Evolutionary conservation across 306 rosid genomes (phyloP), one percentile per base, ranked within the genome.

Genomic region (Sindora glabra): DNA sequence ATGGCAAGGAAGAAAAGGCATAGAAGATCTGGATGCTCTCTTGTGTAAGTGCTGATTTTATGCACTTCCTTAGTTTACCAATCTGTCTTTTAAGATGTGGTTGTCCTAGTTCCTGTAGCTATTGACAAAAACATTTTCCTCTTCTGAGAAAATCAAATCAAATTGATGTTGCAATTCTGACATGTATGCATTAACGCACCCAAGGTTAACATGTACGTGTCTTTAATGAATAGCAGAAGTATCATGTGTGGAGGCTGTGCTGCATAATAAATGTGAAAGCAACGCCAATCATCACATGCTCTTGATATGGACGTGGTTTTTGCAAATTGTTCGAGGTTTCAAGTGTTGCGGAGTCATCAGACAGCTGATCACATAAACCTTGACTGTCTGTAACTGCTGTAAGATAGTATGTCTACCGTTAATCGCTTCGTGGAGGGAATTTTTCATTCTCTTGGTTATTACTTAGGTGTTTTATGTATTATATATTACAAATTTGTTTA

Each of bases 161-260:
- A 33, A 33, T 39, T 36, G 51, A 24, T 56, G 21, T 56, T 33
- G 30, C 48, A 16, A n/a, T n/a, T n/a, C n/a, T 22, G 24, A 42
- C 29, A 1, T 41, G 57, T 15, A 40, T 26, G 0, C 59, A n/a
- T 3, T 41, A 14, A 41, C 58, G 38, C 33, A 62, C 36, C 19
- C 30, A 18, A 42, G 70, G 32, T 23, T 79, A 56, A 69, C 48
- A 36, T 25, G 46, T 50, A 8, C n/a, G n/a, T n/a, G n/a, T 27
- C 12, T 62, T 62, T 47, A 11, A 39, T 54, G 46, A 30, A 0
- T 56, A 13, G 13, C 79, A 92, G 99, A 74, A 72, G 90, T 71
- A 70, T 92, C 48, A 69, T 84, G 44, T 89, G 94, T 49, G 99
- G 97, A 74, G 85, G 90, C 57, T 92, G 90, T 60, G 85, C 62